Conservation (phyloP, 2,329 filamentous ascomycete species). For the Magnaporthales sp. region DNA sequence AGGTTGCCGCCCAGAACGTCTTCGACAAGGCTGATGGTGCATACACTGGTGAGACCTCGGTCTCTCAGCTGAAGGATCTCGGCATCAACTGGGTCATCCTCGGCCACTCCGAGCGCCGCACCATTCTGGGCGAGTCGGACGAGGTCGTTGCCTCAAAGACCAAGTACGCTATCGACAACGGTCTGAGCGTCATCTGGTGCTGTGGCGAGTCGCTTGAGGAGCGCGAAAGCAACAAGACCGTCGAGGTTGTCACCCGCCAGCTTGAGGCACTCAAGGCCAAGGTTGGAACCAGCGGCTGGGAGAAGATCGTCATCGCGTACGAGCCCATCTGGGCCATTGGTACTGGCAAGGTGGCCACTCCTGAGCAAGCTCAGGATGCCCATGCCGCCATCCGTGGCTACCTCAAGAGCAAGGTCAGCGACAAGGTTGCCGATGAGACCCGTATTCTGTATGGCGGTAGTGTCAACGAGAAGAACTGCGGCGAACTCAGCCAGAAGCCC, state of each 20-base stretch:
- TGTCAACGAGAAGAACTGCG: constrained; percentile 97
- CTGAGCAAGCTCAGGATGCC: constrained; percentile 86
- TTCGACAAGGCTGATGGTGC: constrained; percentile 95
- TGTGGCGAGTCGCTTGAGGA: constrained; percentile 93
- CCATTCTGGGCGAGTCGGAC: constrained; percentile 80
- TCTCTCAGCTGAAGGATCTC: constrained; percentile 81
- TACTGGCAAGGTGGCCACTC: constrained; percentile 87
- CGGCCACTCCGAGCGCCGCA: constrained; percentile 91
- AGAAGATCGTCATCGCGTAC: constrained; percentile 92
- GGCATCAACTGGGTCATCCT: constrained; percentile 85
- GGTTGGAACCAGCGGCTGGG: constrained; percentile 66
- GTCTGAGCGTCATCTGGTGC: constrained; percentile 89
- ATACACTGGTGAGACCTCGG: constrained; percentile 94
- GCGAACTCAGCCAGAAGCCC: constrained; percentile 78
- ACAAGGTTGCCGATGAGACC: constrained; percentile 72
- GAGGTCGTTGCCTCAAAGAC: constrained; percentile 86
- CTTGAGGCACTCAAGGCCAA: constrained; percentile 67
- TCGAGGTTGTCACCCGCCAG: constrained; percentile 78
- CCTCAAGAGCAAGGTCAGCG: constrained; percentile 69
- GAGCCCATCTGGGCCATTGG: constrained; percentile 97
- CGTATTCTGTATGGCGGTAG: constrained; percentile 95
- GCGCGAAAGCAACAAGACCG: constrained; percentile 77
- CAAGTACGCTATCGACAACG: constrained; percentile 82
- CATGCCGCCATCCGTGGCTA: constrained; percentile 87
- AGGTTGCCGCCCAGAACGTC: constrained; percentile 93